Percentiles rank a stretch among this genome's conserved stretches.
phyloP scores from a whole-genome alignment of 2,329 filamentous ascomycete genomes.

The Neurospora sp. region DNA sequence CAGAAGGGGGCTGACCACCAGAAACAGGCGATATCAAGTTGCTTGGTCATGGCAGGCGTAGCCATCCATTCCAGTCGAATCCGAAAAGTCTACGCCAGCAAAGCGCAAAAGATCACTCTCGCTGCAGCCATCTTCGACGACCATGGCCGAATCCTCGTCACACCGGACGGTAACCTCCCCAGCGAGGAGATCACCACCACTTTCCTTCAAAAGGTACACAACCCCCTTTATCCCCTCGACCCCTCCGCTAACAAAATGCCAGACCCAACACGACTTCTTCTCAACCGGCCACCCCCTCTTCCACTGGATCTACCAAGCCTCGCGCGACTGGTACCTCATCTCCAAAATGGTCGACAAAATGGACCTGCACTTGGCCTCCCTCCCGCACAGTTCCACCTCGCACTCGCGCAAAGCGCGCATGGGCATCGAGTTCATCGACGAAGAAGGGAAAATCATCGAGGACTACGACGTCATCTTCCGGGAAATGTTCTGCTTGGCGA shows the following conservation, averaged over 20 bases:
- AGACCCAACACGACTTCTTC: conserved; percentile 63
- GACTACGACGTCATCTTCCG: conserved; percentile 71
- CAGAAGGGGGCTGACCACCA: background rate
- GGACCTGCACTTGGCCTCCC: conserved; percentile 54
- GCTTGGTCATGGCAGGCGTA: conserved; percentile 46
- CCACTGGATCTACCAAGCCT: conserved; percentile 78
- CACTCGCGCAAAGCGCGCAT: conserved; percentile 26
- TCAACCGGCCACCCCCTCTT: conserved; percentile 69
- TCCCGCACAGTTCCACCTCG: conserved; percentile 24
- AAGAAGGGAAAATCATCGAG: conserved; percentile 48
- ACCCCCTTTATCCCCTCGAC: background rate
- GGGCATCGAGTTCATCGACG: conserved; percentile 38
- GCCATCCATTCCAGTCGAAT: conserved; percentile 44
- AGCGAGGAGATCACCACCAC: conserved; percentile 70
- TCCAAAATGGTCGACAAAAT: conserved; percentile 61
- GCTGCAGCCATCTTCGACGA: conserved; percentile 59
- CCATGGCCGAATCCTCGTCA: conserved; percentile 57
- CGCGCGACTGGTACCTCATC: conserved; percentile 65
- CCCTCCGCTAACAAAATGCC: background rate
- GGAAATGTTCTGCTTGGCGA: conserved; percentile 74
- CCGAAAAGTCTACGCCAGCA: conserved; percentile 43
- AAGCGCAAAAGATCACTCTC: conserved; percentile 51
- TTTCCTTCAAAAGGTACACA: conserved; percentile 52
- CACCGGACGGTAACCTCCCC: conserved; percentile 58
- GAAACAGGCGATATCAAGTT: conserved; percentile 53